Base-by-base conservation (phyloP, 208 protist genomes). In the Trypanosoma congolense region DNA sequence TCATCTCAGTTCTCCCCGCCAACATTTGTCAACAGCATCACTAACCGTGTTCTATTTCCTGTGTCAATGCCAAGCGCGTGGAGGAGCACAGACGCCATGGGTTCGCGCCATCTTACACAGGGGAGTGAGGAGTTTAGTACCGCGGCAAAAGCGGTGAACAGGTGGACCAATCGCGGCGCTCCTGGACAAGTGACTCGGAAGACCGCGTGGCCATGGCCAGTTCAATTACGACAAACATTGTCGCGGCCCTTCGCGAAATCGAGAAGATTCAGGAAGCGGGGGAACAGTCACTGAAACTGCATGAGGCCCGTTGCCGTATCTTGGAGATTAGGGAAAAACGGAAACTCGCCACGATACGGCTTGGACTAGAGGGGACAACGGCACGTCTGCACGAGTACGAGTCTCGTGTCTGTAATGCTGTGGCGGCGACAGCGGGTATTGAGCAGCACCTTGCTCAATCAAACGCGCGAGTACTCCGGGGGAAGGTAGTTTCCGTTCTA, bases 371-470 rank as follows among this genome's bases (percentile, higher is more conserved):
- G 64, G 75, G 56, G 6, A 93, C 86, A 4, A 76, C 80, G 8
- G 66, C 69, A 28, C 57, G 83, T 1, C 58, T 93, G 64, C 80
- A 89, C 45, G 61, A 73, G 47, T 90, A 89, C 58, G 86, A 90
- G 61, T 81, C 88, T 56, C 75, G 77, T 36, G 77, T 93, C 47
- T 76, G 69, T 53, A 93, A 93, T 62, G 86, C 86, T 24, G 69
- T 85, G 55, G 75, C 80, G 8, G 77, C 86, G 5, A 90, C 78
- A n/a, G 83, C 80, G 0, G 86, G 86, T 42, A 90, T 93, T 55
- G 86, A 93, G 73, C 79, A 90, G 65, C 86, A 93, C 54, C 56
- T 93, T 1, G 51, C 77, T 22, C 82, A 90, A 54, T 88, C 82
- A 10, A 93, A 90, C 50, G 74, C 86, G 29, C 80, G 86, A 1